These are phyloP conservation scores for Mycena olivaceomarginata DNA, from an alignment of 768 basidiomycete species.

Conservation along the genomic window DNA sequence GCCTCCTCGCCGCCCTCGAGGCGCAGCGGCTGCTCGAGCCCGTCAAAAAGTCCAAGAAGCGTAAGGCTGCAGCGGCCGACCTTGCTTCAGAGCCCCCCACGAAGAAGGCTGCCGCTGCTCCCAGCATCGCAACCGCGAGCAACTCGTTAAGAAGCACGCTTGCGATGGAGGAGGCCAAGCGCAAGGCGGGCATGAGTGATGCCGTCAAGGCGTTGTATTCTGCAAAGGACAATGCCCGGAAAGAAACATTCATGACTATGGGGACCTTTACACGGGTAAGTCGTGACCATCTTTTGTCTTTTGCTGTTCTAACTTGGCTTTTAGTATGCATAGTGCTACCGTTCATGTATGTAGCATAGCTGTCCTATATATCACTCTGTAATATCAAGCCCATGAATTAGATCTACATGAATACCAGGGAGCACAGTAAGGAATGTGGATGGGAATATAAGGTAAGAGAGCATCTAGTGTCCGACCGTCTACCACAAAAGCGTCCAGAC, in stretches of 20 bases:
- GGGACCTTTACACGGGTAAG: slow-evolving; percentile 94
- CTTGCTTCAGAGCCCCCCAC: slow-evolving; percentile 62
- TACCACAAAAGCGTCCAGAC: slow-evolving; percentile 55
- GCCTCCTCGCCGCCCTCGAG: slow-evolving; percentile 75
- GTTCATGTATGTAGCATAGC: slow-evolving; percentile 29
- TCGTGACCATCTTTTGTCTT: background rate
- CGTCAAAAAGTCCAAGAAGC: slow-evolving; percentile 77
- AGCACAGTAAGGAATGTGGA: slow-evolving; percentile 39
- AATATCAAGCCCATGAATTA: slow-evolving; percentile 32
- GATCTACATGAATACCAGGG: slow-evolving; percentile 38
- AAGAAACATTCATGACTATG: slow-evolving; percentile 95
- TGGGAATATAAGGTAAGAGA: slow-evolving; percentile 21
- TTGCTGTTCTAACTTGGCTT: background rate
- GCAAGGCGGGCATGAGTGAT: slow-evolving; percentile 89
- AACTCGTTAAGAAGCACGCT: slow-evolving; percentile 83
- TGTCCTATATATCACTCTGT: slow-evolving; percentile 7
- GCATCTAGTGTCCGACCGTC: slow-evolving; percentile 31
- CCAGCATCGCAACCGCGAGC: slow-evolving; percentile 70
- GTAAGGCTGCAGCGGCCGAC: slow-evolving; percentile 67
- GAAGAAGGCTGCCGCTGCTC: slow-evolving; percentile 66
- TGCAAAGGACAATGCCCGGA: slow-evolving; percentile 73
- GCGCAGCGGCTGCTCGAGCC: slow-evolving; percentile 74
- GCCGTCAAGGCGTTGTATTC: slow-evolving; percentile 90
- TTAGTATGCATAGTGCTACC: slow-evolving; percentile 39
- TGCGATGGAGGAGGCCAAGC: slow-evolving; percentile 88